Evolutionary conservation across 2,329 filamentous ascomycete species (phyloP), one percentile per base, ranked within the genome.

Genomic region (Talaromyces sp.): DNA sequence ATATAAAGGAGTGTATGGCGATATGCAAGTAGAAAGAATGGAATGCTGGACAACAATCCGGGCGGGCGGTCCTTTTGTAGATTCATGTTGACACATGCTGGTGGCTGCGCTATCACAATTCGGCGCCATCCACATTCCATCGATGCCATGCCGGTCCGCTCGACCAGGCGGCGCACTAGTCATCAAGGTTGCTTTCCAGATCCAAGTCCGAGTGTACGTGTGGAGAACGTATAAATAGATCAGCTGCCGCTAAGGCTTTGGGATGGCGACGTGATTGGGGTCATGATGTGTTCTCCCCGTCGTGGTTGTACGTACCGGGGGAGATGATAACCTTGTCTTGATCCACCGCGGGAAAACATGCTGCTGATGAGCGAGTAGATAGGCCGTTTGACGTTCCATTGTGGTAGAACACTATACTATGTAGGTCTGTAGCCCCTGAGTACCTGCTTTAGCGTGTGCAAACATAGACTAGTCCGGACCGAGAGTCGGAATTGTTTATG

Each of bases 1-100:
- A 27, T 45, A n/a, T 60, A 45, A 66, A 66, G 64, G 64, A 66
- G 50, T 62, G 60, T 65, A 37, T 35, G 47, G 31, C 33, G 45
- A 50, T 35, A 37, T 61, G 19, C 57, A 50, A 16, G 10, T 50
- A 37, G 16, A 7, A 7, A 41, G 24, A 52, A 31, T 52, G 47
- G 35, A 61, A 31, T 61, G 47, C 49, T 11, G 7, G n/a, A 22
- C 6, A 7, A 37, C 13, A 14, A 22, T 22, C n/a, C 6, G 52
- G 52, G n/a, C 10, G 19, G 33, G 3, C 19, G 57, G 45, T 19
- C 45, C 43, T 61, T 61, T 52, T 61, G 59, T 61, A 61, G 33
- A 37, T 47, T 60, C 39, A 47, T 22, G 31, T 49, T 43, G 45
- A 35, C 37, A 43, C 31, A 9, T 49, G 43, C 27, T 10, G 33